Evolutionary conservation across 2,329 filamentous ascomycete species (phyloP), one percentile per base, ranked within the genome.

Genomic region (Aspergillus hiratsukae): DNA sequence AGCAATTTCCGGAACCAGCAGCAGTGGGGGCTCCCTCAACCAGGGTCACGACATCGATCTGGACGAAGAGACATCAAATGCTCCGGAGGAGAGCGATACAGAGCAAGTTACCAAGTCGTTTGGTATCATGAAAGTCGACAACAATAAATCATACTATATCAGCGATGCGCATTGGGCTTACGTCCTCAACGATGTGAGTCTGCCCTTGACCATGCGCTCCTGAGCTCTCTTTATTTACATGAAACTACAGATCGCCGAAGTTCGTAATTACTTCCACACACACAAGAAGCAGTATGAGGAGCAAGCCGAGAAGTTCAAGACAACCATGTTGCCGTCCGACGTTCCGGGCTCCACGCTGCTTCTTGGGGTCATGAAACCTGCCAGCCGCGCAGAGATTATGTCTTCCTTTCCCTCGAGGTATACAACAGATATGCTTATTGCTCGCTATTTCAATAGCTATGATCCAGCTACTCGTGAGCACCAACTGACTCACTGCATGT

Each of bases 201-300:
- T 53, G 27, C 48, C n/a, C 14, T 11, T 40, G 53, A 37, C 40
- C 17, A 17, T 29, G 7, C 29, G 45, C 23, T 51, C 52, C 56
- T 46, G 9, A 23, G 51, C 48, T 60, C 25, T 46, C 40, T 50
- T 6, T 46, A 51, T 29, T 63, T 58, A 61, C 19, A 49, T 6
- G 49, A n/a, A 23, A 8, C 5, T 37, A 28, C 54, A 88, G 82
- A 94, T 99, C 61, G 81, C 90, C 9, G 94, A 99, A 76, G 93
- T 99, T 27, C 96, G 93, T 70, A 92, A 88, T 64, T 97, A 94
- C 75, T 97, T 96, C 67, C 76, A 78, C 19, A 85, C 82, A 37
- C 91, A 97, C 75, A 95, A 94, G 72, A 92, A 94, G 69, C 91
- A 97, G 62, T 81, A 93, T 58, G 90, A 95, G 69, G 87, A 86